Conservation (phyloP, 2,329 filamentous ascomycete genomes). For the Alternaria infectoria region DNA sequence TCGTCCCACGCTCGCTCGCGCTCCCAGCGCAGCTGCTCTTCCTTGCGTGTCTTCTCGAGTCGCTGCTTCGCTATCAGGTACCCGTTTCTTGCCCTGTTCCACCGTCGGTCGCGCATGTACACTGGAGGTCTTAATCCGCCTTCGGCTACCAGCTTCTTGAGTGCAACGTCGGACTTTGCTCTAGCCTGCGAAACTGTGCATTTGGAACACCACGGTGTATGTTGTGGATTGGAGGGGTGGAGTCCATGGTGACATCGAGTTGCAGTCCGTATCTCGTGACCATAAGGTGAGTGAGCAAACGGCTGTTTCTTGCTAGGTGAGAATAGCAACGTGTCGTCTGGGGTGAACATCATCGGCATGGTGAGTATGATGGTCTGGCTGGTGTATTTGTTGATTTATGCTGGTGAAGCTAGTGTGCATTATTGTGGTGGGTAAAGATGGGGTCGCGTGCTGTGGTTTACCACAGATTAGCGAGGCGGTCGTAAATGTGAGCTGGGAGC, state of each 20-base stretch:
- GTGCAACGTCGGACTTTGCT: slow-evolving; percentile 19
- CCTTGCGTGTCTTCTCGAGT: slow-evolving; percentile 15
- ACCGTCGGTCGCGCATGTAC: slow-evolving; percentile 21
- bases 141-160: slow-evolving; percentile 13
- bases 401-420: slow-evolving; percentile 17
- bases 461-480: slow-evolving; percentile 12
- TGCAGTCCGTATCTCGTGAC: slow-evolving; percentile 21
- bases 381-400: slow-evolving; percentile 14
- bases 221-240: slow-evolving; percentile 26
- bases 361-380: slow-evolving; percentile 6
- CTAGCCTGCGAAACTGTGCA: slow-evolving; percentile 22
- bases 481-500: slow-evolving; percentile 4
- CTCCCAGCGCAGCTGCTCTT: slow-evolving; percentile 28
- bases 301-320: not conserved
- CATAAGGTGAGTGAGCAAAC: not conserved
- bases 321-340: not conserved
- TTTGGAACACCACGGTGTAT: slow-evolving; percentile 25
- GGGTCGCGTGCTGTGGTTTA: slow-evolving; percentile 20
- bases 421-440: slow-evolving; percentile 8
- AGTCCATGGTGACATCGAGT: slow-evolving; percentile 31
- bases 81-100: slow-evolving; percentile 28
- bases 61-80: slow-evolving; percentile 19
- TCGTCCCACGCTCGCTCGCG: slow-evolving; percentile 31
- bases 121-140: slow-evolving; percentile 19
- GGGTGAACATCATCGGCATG: slow-evolving; percentile 17